Evolutionary conservation across 805 yeast genomes (phyloP).

Genomic region (Wickerhamomyces mucosus): DNA sequence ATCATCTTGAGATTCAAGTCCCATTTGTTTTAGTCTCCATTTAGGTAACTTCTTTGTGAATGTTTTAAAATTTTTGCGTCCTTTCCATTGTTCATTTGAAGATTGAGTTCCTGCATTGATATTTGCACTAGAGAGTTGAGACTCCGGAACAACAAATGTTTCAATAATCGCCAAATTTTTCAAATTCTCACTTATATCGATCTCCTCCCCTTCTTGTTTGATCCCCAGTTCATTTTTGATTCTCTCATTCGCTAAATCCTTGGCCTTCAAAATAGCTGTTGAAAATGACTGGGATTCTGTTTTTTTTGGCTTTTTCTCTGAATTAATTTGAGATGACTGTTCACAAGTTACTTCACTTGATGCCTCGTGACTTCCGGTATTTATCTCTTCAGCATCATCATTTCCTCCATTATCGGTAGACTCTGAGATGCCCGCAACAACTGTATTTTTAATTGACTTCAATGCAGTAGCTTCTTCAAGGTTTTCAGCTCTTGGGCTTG

Average conservation of each 20-base stretch:
- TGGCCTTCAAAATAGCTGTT: slow-evolving; percentile 11
- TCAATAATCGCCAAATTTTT: slow-evolving; percentile 29
- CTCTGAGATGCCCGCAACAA: background rate
- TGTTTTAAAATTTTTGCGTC: slow-evolving; percentile 30
- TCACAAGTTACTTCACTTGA: background rate
- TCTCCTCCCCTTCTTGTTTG: slow-evolving; percentile 5
- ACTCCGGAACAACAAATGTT: slow-evolving; percentile 13
- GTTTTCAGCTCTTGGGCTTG: background rate
- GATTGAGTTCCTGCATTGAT: background rate
- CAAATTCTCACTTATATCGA: slow-evolving; percentile 22
- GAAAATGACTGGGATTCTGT: slow-evolving; percentile 9
- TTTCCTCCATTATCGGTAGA: background rate
- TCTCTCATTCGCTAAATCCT: slow-evolving; percentile 14
- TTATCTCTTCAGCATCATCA: slow-evolving; percentile 1
- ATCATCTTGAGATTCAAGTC: background rate
- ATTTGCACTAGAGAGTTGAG: slow-evolving; percentile 1
- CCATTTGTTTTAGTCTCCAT: slow-evolving; percentile 2
- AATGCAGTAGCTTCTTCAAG: background rate
- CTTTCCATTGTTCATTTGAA: slow-evolving; percentile 17
- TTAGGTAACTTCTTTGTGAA: slow-evolving; percentile 24
- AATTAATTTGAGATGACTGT: background rate
- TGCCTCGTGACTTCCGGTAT: background rate
- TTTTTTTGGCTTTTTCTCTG: background rate
- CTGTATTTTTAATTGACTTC: background rate
- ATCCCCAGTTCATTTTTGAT: slow-evolving; percentile 10